Base-by-base conservation (phyloP, 306 rosid genomes). In the Lathyrus sativus region DNA sequence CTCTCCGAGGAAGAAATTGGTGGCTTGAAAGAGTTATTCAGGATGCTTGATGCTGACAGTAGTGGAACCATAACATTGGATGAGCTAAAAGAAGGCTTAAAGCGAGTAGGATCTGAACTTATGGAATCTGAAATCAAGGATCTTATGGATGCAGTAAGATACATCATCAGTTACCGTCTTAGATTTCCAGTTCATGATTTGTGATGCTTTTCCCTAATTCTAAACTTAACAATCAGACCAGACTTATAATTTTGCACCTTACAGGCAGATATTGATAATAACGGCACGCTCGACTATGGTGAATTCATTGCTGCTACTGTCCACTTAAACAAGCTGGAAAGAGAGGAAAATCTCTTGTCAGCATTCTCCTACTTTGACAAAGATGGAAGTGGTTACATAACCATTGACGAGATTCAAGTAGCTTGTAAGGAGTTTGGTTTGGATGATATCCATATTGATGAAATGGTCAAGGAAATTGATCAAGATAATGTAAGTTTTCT, bases 1-100 rank as follows among this genome's bases (percentile, higher is more conserved):
- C 90, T 85, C 17, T 82, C 87, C 15, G 87, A 82, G 78, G 90
- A 85, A 82, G 90, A 85, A 80, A 82, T 85, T 37, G 90, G 83
- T n/a, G 89, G 87, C 35, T 48, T 85, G 76, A 85, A 80, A 65
- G 89, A 85, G 67, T 72, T 78, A 62, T 82, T 84, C 65, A 81
- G 48, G 71, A 81, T 81, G 82, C 58, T 84, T 28, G 88, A 84
- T 68, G 62, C 86, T 35, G 86, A 84, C 71, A 81, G 62, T 56
- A 81, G 88, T 42, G 88, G 88, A 73, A 81, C 88, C 53, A 85
- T 85, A 67, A 82, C 89, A 67, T 80, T 80, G 50, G 87, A 85
- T 31, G 89, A 85, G 79, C 77, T 85, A 45, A 85, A 80, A 75
- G 83, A 82, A 22, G 87, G 85, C 49, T 78, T 85, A 29, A 80